Evolutionary conservation across 768 basidiomycete species (phyloP), one percentile per base, ranked within the genome.

Genomic region (Antrodiella citrinella): DNA sequence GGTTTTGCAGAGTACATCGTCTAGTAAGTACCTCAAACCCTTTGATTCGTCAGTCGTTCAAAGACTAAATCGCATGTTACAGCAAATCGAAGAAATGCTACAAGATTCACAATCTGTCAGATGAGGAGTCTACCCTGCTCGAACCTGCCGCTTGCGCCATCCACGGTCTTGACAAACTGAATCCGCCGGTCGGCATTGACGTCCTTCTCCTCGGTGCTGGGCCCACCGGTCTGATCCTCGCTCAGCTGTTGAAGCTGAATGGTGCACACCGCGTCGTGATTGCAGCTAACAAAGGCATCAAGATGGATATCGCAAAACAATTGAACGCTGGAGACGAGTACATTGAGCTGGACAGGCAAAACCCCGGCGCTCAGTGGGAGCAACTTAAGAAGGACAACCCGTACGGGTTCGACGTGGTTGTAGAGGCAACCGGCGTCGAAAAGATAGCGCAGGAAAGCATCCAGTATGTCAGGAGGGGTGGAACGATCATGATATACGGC

Each of bases 111-210:
- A 93, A 93, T 66, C 75, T 94, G 47, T 80, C 80, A 4, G 90
- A 93, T 61, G 86, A 91, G 59, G 91, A 93, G 56, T 80, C 91
- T 2, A 92, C 90, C 2, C 79, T 95, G 19, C 74, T 93, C 26
- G 92, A 94, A 62, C 92, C 92, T 25, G 88, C 91, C 3, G 84
- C 91, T 7, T 95, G 92, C 57, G 92, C 92, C 23, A 80, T 95
- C 49, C 92, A 95, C 63, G 92, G 92, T 3, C 80, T 93, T 45
- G 92, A 95, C 67, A 90, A 91, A 65, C 78, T 95, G 50, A 79
- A 74, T 53, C 83, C 88, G 2, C 80, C 84, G 2, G 88, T 92
- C 54, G 91, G 92, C 21, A 72, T 86, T 41, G 89, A 92, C 47
- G 91, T 87, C 23, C 78, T 95, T 46, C 70, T 94, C 25, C 74